Conservation (phyloP, 129 eudicot genomes). For the Saposhnikovia divaricata region DNA sequence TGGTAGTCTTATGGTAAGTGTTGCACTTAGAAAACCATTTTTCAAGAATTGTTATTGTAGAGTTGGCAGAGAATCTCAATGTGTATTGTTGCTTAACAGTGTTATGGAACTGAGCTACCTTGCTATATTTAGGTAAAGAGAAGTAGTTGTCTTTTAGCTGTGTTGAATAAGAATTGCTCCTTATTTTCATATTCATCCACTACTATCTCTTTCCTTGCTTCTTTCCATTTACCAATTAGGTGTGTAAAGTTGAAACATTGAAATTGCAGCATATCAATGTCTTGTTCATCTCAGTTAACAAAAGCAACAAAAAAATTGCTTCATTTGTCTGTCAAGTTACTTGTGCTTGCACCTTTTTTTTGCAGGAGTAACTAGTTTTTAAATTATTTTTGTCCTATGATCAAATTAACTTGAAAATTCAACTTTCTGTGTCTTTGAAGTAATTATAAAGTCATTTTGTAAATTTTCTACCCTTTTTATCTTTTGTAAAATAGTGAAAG, state of each 20-base stretch:
- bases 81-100: neutral
- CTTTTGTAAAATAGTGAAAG: too few relatives aligned
- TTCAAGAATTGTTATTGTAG: neutral
- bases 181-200: too few relatives aligned
- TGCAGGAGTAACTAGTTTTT: too few relatives aligned
- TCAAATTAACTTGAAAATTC: too few relatives aligned
- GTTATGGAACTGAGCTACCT: neutral
- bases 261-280: neutral
- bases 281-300: neutral
- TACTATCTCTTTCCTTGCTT: neutral
- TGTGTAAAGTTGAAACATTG: neutral
- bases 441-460: too few relatives aligned
- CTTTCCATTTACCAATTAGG: neutral
- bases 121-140: neutral
- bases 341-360: too few relatives aligned
- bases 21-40: neutral
- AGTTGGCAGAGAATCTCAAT: slow-evolving; percentile 1
- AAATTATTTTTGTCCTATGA: too few relatives aligned
- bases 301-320: too few relatives aligned
- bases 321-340: too few relatives aligned
- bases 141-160: neutral
- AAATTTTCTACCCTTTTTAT: too few relatives aligned
- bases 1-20: neutral
- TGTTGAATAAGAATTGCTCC: too few relatives aligned
- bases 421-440: too few relatives aligned